Evolutionary conservation across 106 monocot genomes (phyloP).

Genomic region (Dioscorea zingiberensis): DNA sequence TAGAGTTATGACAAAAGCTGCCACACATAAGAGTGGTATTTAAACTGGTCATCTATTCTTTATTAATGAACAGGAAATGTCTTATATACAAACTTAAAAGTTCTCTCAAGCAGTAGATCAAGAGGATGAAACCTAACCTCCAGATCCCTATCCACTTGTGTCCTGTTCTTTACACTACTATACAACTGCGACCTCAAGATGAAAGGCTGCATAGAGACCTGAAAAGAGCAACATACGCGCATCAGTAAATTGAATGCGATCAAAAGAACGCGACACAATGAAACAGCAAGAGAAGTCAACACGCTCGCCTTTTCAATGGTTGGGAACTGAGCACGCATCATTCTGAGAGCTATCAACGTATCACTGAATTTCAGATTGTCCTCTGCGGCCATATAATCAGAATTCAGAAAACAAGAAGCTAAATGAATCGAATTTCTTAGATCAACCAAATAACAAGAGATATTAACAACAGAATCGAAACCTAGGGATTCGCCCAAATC

Average conservation of each 20-base stretch:
- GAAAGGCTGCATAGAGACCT: slow-evolving; percentile 68
- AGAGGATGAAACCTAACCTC: slow-evolving; percentile 43
- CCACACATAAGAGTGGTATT: too few relatives aligned
- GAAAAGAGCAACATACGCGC: slow-evolving; percentile 4
- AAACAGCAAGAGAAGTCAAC: neutral
- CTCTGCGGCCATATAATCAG: slow-evolving; percentile 28
- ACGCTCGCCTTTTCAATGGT: slow-evolving; percentile 45
- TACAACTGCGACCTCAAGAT: slow-evolving; percentile 76
- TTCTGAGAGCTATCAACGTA: slow-evolving; percentile 66
- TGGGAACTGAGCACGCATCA: slow-evolving; percentile 92
- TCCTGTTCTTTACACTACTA: slow-evolving; percentile 79
- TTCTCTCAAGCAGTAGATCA: neutral
- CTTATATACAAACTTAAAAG: neutral
- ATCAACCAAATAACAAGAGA: neutral
- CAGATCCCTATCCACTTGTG: slow-evolving; percentile 89
- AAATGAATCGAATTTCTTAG: neutral
- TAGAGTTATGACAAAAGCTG: neutral
- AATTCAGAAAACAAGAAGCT: neutral
- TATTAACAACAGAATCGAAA: slow-evolving; percentile 2
- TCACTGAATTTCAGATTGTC: slow-evolving; percentile 53
- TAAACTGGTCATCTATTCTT: neutral
- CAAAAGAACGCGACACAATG: neutral
- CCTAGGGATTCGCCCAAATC: neutral
- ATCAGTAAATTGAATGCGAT: neutral
- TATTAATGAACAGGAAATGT: neutral